Conservation (phyloP, 2,329 filamentous ascomycete species). For the Aspergillus neotritici region DNA sequence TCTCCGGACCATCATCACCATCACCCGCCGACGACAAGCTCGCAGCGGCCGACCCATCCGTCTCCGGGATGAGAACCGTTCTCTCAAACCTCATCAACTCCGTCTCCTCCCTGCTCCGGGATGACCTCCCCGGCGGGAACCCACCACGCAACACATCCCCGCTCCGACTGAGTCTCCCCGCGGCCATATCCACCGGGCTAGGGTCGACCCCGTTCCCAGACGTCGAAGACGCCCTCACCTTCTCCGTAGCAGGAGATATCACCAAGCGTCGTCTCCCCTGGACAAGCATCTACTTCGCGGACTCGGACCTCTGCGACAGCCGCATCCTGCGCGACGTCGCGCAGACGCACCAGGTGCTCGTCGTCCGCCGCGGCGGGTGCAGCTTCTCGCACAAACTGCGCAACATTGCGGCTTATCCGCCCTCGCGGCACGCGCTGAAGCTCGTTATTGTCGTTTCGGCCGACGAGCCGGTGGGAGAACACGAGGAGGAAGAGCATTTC, state of each 20-base stretch:
- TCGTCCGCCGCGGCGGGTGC: slow-evolving; percentile 77
- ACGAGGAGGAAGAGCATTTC: too few relatives aligned
- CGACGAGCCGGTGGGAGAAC: slow-evolving; percentile 35
- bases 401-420: slow-evolving; percentile 74
- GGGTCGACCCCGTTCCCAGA: slow-evolving; percentile 65
- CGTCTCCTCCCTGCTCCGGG: slow-evolving; percentile 48
- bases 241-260: slow-evolving; percentile 33
- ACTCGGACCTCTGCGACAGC: slow-evolving; percentile 55
- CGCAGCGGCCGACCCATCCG: slow-evolving; percentile 22
- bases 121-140: slow-evolving; percentile 32
- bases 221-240: slow-evolving; percentile 48
- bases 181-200: slow-evolving; percentile 46
- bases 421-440: slow-evolving; percentile 59
- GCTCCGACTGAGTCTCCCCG: slow-evolving; percentile 42
- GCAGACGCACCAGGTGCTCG: slow-evolving; percentile 65
- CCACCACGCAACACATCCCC: slow-evolving; percentile 25
- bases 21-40: slow-evolving; percentile 21
- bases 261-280: slow-evolving; percentile 55
- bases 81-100: slow-evolving; percentile 47
- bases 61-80: slow-evolving; percentile 35
- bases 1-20: slow-evolving; percentile 17
- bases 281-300: slow-evolving; percentile 66
- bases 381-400: slow-evolving; percentile 75
- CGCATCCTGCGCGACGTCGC: slow-evolving; percentile 49
- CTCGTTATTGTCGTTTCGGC: slow-evolving; percentile 71